Conservation (phyloP, 2,329 filamentous ascomycete species). For the Diaporthe velutina region DNA sequence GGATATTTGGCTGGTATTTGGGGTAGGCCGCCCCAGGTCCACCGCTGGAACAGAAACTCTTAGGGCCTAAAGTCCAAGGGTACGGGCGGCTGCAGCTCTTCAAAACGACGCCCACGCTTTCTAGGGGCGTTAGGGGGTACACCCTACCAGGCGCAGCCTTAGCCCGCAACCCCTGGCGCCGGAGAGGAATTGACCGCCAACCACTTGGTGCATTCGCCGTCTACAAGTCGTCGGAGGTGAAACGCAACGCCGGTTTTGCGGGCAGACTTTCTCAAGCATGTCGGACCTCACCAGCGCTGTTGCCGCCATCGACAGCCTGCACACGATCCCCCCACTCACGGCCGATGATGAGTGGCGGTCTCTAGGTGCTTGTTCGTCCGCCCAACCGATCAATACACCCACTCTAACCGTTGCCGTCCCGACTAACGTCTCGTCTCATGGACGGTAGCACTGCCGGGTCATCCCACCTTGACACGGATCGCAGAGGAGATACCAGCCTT, state of each 20-base stretch:
- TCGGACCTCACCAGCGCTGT: conserved; percentile 12
- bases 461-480: conserved; percentile 22
- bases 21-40: conserved; percentile 5
- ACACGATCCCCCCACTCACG: not conserved
- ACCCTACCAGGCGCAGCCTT: not conserved
- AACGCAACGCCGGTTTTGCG: not conserved
- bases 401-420: conserved; percentile 1
- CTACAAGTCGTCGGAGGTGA: not conserved
- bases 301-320: conserved; percentile 5
- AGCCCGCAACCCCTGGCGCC: not conserved
- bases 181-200: not conserved
- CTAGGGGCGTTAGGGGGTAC: not conserved
- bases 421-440: conserved; percentile 25
- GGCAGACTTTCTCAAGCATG: conserved; percentile 14
- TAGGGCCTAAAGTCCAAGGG: not conserved
- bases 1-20: not conserved
- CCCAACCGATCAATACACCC: not conserved
- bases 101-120: not conserved
- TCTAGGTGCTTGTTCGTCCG: conserved; percentile 30
- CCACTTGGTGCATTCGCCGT: not conserved
- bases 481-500: conserved; percentile 1
- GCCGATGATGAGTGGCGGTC: conserved; percentile 28
- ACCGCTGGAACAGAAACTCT: not conserved
- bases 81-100: not conserved
- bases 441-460: conserved; percentile 25